Conservation (phyloP, 1,284 basidiomycete genomes). For the Amylostereum chailletii region DNA sequence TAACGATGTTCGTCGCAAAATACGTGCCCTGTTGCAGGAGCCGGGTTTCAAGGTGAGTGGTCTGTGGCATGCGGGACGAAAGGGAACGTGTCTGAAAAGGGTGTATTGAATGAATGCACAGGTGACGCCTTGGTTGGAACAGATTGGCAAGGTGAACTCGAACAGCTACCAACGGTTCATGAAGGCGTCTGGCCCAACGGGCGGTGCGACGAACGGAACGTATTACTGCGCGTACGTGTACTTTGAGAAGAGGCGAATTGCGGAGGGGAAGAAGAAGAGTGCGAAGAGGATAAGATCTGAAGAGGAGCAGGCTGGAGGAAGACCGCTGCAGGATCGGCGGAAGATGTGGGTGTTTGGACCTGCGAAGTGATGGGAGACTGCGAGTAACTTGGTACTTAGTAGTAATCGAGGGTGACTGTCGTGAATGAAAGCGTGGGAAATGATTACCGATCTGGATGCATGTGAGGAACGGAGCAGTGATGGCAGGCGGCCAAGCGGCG, state of each 20-base stretch:
- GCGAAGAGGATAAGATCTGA: conserved; percentile 29
- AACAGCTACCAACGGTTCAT: conserved; percentile 41
- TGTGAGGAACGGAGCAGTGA: no score
- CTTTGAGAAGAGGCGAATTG: conserved; percentile 39
- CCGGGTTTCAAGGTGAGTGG: conserved; percentile 33
- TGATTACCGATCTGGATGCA: no score
- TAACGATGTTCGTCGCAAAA: conserved; percentile 39
- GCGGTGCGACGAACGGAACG: conserved; percentile 33
- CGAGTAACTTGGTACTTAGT: no score
- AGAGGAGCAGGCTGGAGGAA: conserved; percentile 13
- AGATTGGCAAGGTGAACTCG: conserved; percentile 37
- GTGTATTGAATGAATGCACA: conserved; percentile 9
- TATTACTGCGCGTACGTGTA: conserved; percentile 40
- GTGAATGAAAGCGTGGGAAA: no score
- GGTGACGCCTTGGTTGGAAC: conserved; percentile 37
- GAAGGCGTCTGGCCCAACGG: conserved; percentile 29
- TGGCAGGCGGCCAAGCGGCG: no score
- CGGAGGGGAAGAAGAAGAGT: conserved; percentile 40
- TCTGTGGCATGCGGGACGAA: neutral
- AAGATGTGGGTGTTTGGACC: conserved; percentile 1
- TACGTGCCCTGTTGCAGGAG: conserved; percentile 28
- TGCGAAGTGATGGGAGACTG: no score
- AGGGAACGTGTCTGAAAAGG: neutral
- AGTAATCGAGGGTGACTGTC: no score
- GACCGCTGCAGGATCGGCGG: neutral